Evolutionary conservation across 2,329 filamentous ascomycete species (phyloP), one percentile per base, ranked within the genome.

Genomic region (Penicillium concentricum): DNA sequence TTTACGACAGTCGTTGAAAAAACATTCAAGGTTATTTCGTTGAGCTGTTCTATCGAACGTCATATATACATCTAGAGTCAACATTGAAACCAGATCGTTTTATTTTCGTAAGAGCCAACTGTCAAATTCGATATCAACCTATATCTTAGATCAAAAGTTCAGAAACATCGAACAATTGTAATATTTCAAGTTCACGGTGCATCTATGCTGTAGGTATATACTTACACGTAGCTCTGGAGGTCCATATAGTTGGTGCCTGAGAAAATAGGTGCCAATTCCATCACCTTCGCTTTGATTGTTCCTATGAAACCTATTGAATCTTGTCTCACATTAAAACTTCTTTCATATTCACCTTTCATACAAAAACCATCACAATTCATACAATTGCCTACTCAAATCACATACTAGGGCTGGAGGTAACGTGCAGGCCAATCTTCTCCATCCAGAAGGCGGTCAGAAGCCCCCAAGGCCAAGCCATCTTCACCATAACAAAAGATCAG

Each of bases 401-500:
- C 24, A 13, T 7, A n/a, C 24, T 24, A 41, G n/a, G 12, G 12
- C n/a, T 18, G 20, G 26, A 30, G n/a, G 30, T 35, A 50, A 41
- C 6, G 26, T 16, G 38, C 16, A 43, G 48, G 28, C 2, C 38
- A 30, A 30, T 28, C 30, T 35, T 49, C 58, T 57, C 34, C 22
- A 59, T 56, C 24, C 20, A 49, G 61, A 47, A 65, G 61, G 62
- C 62, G 62, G 62, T 65, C 53, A 62, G 38, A 22, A 42, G 7
- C 26, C 35, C 48, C 55, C 62, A 58, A 56, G 57, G 53, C 51
- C 54, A 58, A 57, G 39, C 55, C 42, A 42, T 51, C 54, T 59
- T 55, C 47, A 46, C 57, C 62, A 62, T 61, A 65, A 65, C 61
- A 65, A 62, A 62, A 60, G 59, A 61, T 57, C 65, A 60, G 56